Evolutionary conservation across 306 rosid species (phyloP), one percentile per base, ranked within the genome.

Genomic region (Dryas drummondii): DNA sequence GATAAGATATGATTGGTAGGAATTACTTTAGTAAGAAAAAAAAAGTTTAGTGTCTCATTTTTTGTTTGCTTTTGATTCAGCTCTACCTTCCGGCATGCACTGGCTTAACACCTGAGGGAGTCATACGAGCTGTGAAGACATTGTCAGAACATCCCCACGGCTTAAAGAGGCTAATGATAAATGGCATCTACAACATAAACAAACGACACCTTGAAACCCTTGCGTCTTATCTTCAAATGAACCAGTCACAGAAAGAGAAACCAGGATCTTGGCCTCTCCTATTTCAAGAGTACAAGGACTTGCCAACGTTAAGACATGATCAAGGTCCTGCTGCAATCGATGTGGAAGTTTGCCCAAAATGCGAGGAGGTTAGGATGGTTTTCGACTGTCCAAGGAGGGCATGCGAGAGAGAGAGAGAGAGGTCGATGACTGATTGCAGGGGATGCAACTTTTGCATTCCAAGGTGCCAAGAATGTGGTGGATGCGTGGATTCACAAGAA

Each of bases 401-500:
- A 11, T 90, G 96, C 86, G 84, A 77, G 83, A 75, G 49, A 66
- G 82, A 53, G 82, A 48, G 5, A 71, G 83, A 77, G 66, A n/a
- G 66, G 67, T 46, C 70, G 3, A 16, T 57, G 70, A 54, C 41
- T 15, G 76, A 65, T 15, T 87, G 97, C 64, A 86, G 81, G 71
- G 96, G 84, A 32, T 94, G 98, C 88, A 76, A 4, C n/a, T 50
- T 71, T 69, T 90, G 98, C 78, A 75, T 90, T 60, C 83, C 88
- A 0, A 90, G 98, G 86, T 94, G 98, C 66, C 87, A 67, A 77
- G 89, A 91, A 73, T 94, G 98, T 13, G 96, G 97, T 3, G 70
- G 65, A 27, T 94, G 98, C 66, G 7, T 87, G 16, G 84, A 17
- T 27, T 61, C 75, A 2, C 80, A 15, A 5, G 81, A 81, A 59